Conservation (phyloP, 768 basidiomycete species). For the Pisolithus orientalis region DNA sequence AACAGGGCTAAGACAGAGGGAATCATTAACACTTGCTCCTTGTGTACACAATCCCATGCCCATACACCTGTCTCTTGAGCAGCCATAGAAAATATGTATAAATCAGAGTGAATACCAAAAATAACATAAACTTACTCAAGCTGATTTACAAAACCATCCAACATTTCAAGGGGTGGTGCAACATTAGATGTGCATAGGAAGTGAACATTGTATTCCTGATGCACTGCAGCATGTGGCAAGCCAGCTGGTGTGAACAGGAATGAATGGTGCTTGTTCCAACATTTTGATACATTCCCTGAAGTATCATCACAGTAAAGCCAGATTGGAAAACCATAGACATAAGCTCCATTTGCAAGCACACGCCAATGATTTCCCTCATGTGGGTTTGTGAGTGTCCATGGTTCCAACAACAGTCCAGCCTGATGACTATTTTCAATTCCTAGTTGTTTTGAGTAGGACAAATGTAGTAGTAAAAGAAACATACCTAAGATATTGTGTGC, state of each 20-base stretch:
- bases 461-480: background rate
- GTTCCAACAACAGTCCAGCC: background rate
- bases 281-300: constrained; percentile 22
- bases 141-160: constrained; percentile 13
- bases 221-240: constrained; percentile 3
- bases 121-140: constrained; percentile 10
- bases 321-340: constrained; percentile 10
- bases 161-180: constrained; percentile 18
- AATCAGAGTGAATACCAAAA: background rate
- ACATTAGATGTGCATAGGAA: constrained; percentile 20
- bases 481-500: constrained; percentile 10
- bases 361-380: constrained; percentile 8
- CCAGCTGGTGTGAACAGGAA: constrained; percentile 22
- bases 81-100: constrained; percentile 2
- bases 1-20: constrained; percentile 13
- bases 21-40: constrained; percentile 13
- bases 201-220: constrained; percentile 12
- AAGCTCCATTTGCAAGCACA: constrained; percentile 2
- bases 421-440: background rate
- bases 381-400: constrained; percentile 1
- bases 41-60: constrained; percentile 10
- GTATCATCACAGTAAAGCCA: constrained; percentile 23
- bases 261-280: constrained; percentile 26
- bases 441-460: background rate
- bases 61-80: constrained; percentile 10